Evolutionary conservation across 2,329 filamentous ascomycete species (phyloP), one percentile per base, ranked within the genome.

Genomic region (Plectosphaerella plurivora): DNA sequence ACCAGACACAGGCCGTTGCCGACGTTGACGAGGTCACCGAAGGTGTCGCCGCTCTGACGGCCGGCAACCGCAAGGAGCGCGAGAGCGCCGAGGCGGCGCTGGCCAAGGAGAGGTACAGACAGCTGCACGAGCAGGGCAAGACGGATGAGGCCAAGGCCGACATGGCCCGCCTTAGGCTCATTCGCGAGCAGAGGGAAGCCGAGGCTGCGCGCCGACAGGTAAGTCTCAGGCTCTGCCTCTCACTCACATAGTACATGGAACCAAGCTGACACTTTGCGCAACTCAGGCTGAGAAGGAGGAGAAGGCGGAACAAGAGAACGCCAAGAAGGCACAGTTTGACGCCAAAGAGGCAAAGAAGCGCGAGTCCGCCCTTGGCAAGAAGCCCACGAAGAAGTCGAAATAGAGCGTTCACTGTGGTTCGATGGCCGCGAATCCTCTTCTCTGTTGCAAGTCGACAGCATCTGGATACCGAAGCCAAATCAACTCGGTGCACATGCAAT

Each of bases 141-240:
- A 97, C 94, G 45, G 94, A 99, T 55, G 89, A 97, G 78, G 92
- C 93, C 47, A 88, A 90, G 68, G 87, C 89, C 5, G 94, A 99
- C 71, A 66, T 97, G 60, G 93, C 91, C 54, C 83, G 94, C 52
- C 73, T 99, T 64, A 84, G 78, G 68, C 67, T 93, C 54, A 91
- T 99, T 60, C 84, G 86, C 47, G 90, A 96, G 78, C 88, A 91
- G 74, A 83, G 94, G 57, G 92, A 89, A 63, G 86, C 87, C 18
- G 93, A 96, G 64, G 84, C 89, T 50, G 88, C 86, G 28, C 78
- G 91, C 62, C 92, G 93, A 78, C 83, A 89, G 75, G 93, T 83
- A 82, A 10, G 50, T 20, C n/a, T 39, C 36, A 39, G 11, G n/a
- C 11, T 14, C n/a, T 14, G 12, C 12, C 36, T 15, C 11, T 39